These are phyloP conservation scores for Sutorius eximius DNA, from an alignment of 1,284 basidiomycete genomes.

Conservation along the genomic window DNA sequence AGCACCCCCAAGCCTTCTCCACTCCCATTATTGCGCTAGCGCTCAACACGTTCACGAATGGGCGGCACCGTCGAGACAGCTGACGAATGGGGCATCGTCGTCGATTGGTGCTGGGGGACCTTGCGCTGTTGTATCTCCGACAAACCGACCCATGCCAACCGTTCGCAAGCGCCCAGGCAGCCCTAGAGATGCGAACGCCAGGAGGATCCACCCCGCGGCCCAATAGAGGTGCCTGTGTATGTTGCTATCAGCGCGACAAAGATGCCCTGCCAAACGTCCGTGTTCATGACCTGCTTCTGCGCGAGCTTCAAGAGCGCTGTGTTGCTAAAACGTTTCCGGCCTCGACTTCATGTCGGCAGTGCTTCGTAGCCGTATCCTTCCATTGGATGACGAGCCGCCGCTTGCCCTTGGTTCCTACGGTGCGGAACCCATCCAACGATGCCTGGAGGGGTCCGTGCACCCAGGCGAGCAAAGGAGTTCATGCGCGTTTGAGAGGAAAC, in stretches of 20 bases:
- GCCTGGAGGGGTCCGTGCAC: constrained; percentile 84
- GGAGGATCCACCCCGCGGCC: background rate
- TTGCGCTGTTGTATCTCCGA: constrained; percentile 93
- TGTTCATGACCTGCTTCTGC: constrained; percentile 97
- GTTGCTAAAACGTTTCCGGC: constrained; percentile 38
- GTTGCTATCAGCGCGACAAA: constrained; percentile 93
- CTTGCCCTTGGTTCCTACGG: constrained; percentile 86
- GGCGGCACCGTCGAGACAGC: too few relatives aligned
- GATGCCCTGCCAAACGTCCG: constrained; percentile 87
- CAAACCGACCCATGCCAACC: constrained; percentile 79
- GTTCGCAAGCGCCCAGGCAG: constrained; percentile 90
- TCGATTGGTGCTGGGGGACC: too few relatives aligned
- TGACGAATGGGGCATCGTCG: too few relatives aligned
- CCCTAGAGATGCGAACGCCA: constrained; percentile 54
- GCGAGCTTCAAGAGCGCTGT: constrained; percentile 76
- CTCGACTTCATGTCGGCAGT: constrained; percentile 19
- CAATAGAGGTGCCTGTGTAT: constrained; percentile 46
- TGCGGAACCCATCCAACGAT: constrained; percentile 80
- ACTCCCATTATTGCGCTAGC: too few relatives aligned
- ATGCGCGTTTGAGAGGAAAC: background rate
- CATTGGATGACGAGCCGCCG: constrained; percentile 93
- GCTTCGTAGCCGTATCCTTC: constrained; percentile 33
- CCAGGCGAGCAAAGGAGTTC: constrained; percentile 51
- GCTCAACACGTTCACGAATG: too few relatives aligned
- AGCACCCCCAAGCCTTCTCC: too few relatives aligned